Base-by-base conservation (phyloP, 2,329 filamentous ascomycete species). In the Ambrosiella beaveri region DNA sequence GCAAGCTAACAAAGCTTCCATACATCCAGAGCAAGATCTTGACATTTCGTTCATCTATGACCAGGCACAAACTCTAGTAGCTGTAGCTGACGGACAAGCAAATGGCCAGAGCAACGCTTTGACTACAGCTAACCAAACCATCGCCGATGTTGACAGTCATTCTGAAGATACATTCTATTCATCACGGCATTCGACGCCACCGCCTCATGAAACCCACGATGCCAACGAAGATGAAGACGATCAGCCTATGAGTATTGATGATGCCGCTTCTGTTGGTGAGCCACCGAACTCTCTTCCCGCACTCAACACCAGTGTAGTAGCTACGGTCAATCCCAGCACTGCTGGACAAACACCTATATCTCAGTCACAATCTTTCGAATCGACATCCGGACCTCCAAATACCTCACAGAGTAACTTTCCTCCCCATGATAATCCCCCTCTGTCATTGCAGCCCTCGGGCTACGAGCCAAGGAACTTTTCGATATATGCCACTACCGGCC, bases 131-230 rank as follows among this genome's bases (percentile, higher is more conserved):
- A 70, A 75, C 68, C 65, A 37, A 17, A 40, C 54, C 40, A 44
- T 58, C 35, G 36, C 50, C 27, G 47, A 56, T 56, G 57, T 59
- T 39, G 57, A 59, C 39, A 59, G 57, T 17, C 57, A 44, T 40
- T 60, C 59, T 19, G 85, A 94, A 68, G 89, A 94, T 67, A 93
- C 89, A 45, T 95, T 95, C 71, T 96, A 97, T 75, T 96, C 91
- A 64, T 96, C 90, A 71, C 87, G 85, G 73, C 84, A 90, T 74
- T 86, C 90, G 68, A 95, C 89, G 63, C 79, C 80, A 61, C 75
- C 80, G 58, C 76, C 74, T 37, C 7, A 13, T 15, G 7, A 8
- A 8, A 8, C 11, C 11, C 11, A 47, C 7, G 5, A 47, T 8
- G 44, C 44, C n/a, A 47, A 47, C n/a, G 44, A 7, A 12, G 73